Conservation (phyloP, 305 asterid species). For the Plantago rigida region DNA sequence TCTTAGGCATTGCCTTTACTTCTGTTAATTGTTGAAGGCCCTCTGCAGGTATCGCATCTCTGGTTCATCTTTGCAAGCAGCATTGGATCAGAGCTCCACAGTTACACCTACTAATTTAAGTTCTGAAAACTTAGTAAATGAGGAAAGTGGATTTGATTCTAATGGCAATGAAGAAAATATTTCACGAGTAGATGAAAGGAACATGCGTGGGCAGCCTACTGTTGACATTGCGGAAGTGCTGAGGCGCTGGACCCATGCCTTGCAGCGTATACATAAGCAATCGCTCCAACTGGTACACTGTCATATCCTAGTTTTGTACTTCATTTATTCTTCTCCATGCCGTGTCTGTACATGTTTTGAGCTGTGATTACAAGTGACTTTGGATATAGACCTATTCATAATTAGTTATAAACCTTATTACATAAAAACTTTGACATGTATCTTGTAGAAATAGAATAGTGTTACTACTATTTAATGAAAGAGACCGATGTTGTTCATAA, state of each 20-base stretch:
- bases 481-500: background rate
- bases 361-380: too few relatives aligned
- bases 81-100: constrained; percentile 80
- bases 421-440: background rate
- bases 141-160: constrained; percentile 43
- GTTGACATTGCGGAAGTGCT: constrained; percentile 94
- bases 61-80: constrained; percentile 88
- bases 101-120: constrained; percentile 45
- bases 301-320: background rate
- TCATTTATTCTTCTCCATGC: background rate
- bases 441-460: background rate
- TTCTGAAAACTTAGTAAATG: constrained; percentile 46
- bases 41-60: constrained; percentile 89
- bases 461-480: background rate
- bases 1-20: constrained; percentile 14
- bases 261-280: constrained; percentile 91
- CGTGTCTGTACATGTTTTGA: background rate
- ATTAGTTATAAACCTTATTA: background rate
- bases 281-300: constrained; percentile 72
- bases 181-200: constrained; percentile 66
- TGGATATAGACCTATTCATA: background rate
- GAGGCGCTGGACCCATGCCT: constrained; percentile 97
- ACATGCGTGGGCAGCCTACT: constrained; percentile 72
- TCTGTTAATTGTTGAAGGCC: constrained; percentile 25
- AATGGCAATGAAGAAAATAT: constrained; percentile 49